Evolutionary conservation across 441 rosid species (phyloP), one percentile per base, ranked within the genome.

Genomic region (Manihot esculenta): DNA sequence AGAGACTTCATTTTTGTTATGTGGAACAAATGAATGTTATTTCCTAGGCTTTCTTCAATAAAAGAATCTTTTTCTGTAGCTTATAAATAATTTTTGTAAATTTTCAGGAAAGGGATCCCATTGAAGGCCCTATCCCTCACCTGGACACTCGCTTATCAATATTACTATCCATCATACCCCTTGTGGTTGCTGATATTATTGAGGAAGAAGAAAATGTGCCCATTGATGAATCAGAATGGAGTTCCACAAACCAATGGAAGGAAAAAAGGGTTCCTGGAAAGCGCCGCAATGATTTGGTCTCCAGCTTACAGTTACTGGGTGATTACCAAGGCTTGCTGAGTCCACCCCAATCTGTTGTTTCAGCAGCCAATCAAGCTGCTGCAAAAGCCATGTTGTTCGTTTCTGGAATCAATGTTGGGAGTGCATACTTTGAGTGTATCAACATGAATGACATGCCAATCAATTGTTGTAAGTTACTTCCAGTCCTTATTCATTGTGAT

Each of bases 51-150:
- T 73, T 73, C 15, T 72, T 45, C 20, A 26, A 69, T 62, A 47
- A 10, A 21, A 56, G 35, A 26, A 47, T 33, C 60, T 49, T 12
- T 41, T 42, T 64, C 24, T 33, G 61, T 54, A 47, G 63, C 23
- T 64, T 65, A 74, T 50, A 45, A 48, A 9, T 20, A 56, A 49
- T 67, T 69, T 5, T 35, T 6, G 42, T 33, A 30, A 66, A 72
- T 80, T 80, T 66, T 74, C 80, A 96, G 99, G 99, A 96, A 85
- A 90, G 97, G 79, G 92, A 96, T 74, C 88, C 91, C 48, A 85
- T 85, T 69, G 99, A 96, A 83, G 97, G 97, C 72, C 96, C 96
- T 45, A 88, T 96, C 76, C 99, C 98, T 76, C 96, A 91, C 71
- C 78, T 89, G 73, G 98, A 96, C 69, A 86, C 98, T 56, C 84